These are phyloP conservation scores for Paxillus involutus DNA, from an alignment of 768 basidiomycete genomes.

Conservation along the genomic window DNA sequence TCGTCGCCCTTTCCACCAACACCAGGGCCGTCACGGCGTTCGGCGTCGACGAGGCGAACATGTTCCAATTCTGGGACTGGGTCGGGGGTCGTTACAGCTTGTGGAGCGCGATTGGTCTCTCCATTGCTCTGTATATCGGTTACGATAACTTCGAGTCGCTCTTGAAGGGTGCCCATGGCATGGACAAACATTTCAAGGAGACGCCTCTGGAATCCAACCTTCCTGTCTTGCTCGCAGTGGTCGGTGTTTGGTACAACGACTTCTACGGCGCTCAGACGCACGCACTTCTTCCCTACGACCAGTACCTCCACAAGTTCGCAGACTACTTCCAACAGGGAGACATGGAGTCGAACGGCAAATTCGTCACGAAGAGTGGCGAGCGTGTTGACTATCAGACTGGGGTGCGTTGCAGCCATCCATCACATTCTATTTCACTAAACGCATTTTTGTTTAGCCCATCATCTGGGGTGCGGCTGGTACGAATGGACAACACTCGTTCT, in stretches of 20 bases:
- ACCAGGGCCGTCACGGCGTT: slow-evolving; percentile 90
- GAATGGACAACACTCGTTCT: slow-evolving; percentile 99
- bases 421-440: background rate
- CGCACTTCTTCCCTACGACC: slow-evolving; percentile 94
- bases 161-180: slow-evolving; percentile 89
- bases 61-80: slow-evolving; percentile 99
- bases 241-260: slow-evolving; percentile 99
- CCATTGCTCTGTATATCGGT: slow-evolving; percentile 90
- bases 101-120: slow-evolving; percentile 97
- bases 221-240: slow-evolving; percentile 84
- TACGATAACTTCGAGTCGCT: slow-evolving; percentile 92
- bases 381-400: slow-evolving; percentile 97
- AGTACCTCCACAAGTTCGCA: slow-evolving; percentile 98
- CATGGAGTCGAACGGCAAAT: slow-evolving; percentile 99
- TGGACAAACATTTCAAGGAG: slow-evolving; percentile 96
- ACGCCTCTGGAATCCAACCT: slow-evolving; percentile 87
- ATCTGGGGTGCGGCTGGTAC: slow-evolving; percentile 99
- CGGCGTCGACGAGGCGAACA: slow-evolving; percentile 88
- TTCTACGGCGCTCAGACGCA: slow-evolving; percentile 98
- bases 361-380: slow-evolving; percentile 88
- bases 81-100: slow-evolving; percentile 98
- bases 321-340: slow-evolving; percentile 99
- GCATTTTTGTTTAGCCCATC: slow-evolving; percentile 64
- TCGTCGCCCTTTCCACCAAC: slow-evolving; percentile 97
- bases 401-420: slow-evolving; percentile 45